Evolutionary conservation across 176 grass and related monocot genomes (phyloP).

Genomic region (Lolium perenne): DNA sequence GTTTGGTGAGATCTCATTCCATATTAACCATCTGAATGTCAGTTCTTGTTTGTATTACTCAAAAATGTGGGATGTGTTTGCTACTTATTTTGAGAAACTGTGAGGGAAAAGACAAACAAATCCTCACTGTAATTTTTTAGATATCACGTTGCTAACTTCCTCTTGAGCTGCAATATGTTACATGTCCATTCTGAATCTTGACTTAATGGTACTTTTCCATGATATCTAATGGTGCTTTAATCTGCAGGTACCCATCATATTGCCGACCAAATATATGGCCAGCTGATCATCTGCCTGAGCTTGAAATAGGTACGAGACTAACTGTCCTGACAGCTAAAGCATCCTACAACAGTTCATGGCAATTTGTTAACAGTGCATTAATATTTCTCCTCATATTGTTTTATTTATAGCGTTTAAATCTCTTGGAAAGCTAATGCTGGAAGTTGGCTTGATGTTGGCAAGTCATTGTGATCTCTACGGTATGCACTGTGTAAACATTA

Average conservation of each 20-base stretch:
- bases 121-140: background rate
- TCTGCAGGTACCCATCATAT: constrained; percentile 85
- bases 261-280: constrained; percentile 90
- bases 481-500: constrained; percentile 37
- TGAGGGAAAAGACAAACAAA: background rate
- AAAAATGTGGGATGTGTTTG: background rate
- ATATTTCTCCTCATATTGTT: background rate
- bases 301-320: constrained; percentile 69
- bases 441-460: constrained; percentile 92
- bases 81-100: background rate
- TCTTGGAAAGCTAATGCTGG: constrained; percentile 87
- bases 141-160: background rate
- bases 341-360: background rate
- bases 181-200: background rate
- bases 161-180: background rate
- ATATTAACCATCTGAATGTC: background rate
- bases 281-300: constrained; percentile 36
- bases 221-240: background rate
- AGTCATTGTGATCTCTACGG: constrained; percentile 93
- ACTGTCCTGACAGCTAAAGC: background rate
- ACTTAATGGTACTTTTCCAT: background rate
- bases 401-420: constrained; percentile 73
- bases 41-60: background rate
- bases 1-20: background rate
- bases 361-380: background rate